Evolutionary conservation across 176 grass and related monocot genomes (phyloP).

Genomic region (Oryza meridionalis): DNA sequence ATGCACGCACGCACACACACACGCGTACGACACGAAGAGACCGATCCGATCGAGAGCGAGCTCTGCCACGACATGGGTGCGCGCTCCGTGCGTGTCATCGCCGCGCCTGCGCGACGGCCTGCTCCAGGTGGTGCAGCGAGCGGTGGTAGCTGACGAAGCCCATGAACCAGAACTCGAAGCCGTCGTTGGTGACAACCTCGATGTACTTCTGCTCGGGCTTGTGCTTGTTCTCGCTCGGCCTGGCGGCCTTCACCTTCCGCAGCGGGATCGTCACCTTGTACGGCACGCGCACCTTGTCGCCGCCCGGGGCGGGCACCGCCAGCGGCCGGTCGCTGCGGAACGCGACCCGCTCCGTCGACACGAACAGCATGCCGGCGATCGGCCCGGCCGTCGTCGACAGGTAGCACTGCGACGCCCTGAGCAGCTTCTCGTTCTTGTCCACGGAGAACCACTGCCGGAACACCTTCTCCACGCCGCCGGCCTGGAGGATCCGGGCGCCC

Average conservation of each 20-base stretch:
- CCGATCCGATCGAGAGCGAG: neutral
- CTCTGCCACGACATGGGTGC: neutral
- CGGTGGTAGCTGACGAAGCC: conserved; percentile 73
- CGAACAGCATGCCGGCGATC: conserved; percentile 80
- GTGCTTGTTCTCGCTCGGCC: conserved; percentile 70
- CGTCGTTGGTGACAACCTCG: conserved; percentile 76
- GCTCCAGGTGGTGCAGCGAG: conserved; percentile 70
- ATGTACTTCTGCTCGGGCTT: conserved; percentile 80
- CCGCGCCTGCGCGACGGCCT: conserved; percentile 59
- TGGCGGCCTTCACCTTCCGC: conserved; percentile 53
- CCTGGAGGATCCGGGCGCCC: conserved; percentile 59
- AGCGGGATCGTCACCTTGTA: conserved; percentile 91
- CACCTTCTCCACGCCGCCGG: conserved; percentile 78
- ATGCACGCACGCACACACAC: neutral
- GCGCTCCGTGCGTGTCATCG: conserved; percentile 5
- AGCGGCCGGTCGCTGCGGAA: conserved; percentile 80
- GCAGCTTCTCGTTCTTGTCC: conserved; percentile 62
- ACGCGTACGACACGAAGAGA: conserved; percentile 15
- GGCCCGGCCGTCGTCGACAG: conserved; percentile 81
- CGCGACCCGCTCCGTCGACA: conserved; percentile 68
- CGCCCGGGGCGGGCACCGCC: conserved; percentile 46
- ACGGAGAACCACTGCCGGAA: conserved; percentile 75
- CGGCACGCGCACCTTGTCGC: conserved; percentile 53
- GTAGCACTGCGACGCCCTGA: conserved; percentile 77
- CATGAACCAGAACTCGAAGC: conserved; percentile 97